A percentile compares a stretch with the other conserved stretches of the same genome.
These are phyloP conservation scores for Fusarium armeniacum DNA, from an alignment of 2,329 filamentous ascomycete species.

Conservation along the genomic window DNA sequence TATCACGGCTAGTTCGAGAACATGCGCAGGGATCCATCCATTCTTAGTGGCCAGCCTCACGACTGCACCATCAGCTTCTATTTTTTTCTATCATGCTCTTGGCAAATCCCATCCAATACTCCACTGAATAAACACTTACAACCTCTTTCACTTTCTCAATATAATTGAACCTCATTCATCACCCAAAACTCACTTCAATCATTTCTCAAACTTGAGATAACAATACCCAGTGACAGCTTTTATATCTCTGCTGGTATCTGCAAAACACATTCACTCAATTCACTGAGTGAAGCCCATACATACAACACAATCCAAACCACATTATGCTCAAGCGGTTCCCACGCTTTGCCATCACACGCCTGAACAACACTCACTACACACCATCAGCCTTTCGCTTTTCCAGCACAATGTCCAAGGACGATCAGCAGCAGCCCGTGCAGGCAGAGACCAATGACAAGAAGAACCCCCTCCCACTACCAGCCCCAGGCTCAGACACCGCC, in stretches of 20 bases:
- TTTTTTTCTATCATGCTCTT: slow-evolving; percentile 30
- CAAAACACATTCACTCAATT: slow-evolving; percentile 1
- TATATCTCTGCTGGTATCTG: not conserved
- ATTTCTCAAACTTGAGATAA: not conserved
- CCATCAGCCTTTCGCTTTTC: slow-evolving; percentile 22
- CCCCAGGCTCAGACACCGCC: slow-evolving; percentile 38
- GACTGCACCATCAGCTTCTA: slow-evolving; percentile 25
- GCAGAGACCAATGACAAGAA: slow-evolving; percentile 22
- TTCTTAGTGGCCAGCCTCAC: slow-evolving; percentile 31
- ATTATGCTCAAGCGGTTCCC: slow-evolving; percentile 37
- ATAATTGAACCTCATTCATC: not conserved
- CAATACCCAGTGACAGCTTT: not conserved
- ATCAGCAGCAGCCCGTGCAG: slow-evolving; percentile 16
- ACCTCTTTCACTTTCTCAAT: not conserved
- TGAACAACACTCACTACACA: slow-evolving; percentile 10
- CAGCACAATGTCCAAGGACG: slow-evolving; percentile 19
- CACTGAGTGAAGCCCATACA: slow-evolving; percentile 18
- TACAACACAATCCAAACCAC: slow-evolving; percentile 5
- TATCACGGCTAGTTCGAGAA: slow-evolving; percentile 24
- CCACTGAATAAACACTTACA: slow-evolving; percentile 1
- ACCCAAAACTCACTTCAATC: not conserved
- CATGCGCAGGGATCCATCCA: slow-evolving; percentile 10
- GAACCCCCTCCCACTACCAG: slow-evolving; percentile 43
- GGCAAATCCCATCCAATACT: slow-evolving; percentile 1
- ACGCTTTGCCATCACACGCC: slow-evolving; percentile 27